Evolutionary conservation across 129 eudicot species (phyloP), one percentile per base, ranked within the genome.

Genomic region (Chrysanthemum seticuspe): DNA sequence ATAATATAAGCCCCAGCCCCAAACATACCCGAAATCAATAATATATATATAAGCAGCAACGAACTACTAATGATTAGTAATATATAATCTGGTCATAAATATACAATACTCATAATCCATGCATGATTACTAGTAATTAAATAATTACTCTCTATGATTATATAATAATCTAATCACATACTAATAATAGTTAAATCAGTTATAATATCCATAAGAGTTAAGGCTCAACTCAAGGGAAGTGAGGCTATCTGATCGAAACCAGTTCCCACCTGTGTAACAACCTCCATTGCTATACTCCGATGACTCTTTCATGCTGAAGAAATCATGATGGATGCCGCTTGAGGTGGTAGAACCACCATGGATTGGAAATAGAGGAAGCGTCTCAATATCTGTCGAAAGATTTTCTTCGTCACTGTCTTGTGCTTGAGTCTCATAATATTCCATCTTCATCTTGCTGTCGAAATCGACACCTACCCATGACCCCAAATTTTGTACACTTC

Each of bases 341-440:
- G 83, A 5, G 62, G 64, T 45, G 68, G 83, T 11, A 62, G 59
- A 23, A 10, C 85, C 89, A 12, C 81, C 88, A 49, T 85, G 96
- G 82, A 88, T 80, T 2, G 98, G 98, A 65, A 94, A 94, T 13
- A 94, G 96, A 2, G 97, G 91, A 13, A 94, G 97, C 53, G 98
- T 94, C 73, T 88, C 92, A 6, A 84, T 81, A 50, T 86, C 74
- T 9, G 61, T 19, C 9, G 71, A 62, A 40, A 78, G 64, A 29
- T 83, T 79, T 14, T 81, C 87, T 23, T 79, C 76, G 4, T 71
- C 71, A 1, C 55, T 66, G 6, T 67, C 70, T 1, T 80, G 79
- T 2, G 60, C 76, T 0, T 74, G 55, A 40, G 47, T 40, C 2
- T 81, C 79, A 21, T 79, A 79, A 65, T 87, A 29, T 13, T 57